These are phyloP conservation scores for Tricholoma bakamatsutake DNA, from an alignment of 768 basidiomycete species.

Conservation along the genomic window DNA sequence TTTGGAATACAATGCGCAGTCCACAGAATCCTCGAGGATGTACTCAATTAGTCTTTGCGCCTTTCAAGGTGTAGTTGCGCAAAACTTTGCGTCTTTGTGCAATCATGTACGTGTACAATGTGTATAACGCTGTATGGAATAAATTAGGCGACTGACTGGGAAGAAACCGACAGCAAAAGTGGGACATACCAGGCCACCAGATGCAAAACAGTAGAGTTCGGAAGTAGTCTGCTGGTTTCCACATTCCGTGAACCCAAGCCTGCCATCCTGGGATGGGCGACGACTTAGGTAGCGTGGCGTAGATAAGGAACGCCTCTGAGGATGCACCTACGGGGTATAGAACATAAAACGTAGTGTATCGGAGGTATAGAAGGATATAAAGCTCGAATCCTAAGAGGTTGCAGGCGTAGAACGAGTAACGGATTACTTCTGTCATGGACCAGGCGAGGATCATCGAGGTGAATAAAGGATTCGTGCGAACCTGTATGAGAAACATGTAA, in stretches of 20 bases:
- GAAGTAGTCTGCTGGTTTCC: conserved; percentile 52
- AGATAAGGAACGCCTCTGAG: conserved; percentile 84
- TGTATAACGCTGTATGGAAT: conserved; percentile 35
- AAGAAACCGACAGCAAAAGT: background rate
- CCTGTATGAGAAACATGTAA: conserved; percentile 27
- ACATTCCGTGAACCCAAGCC: conserved; percentile 35
- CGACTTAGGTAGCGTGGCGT: conserved; percentile 61
- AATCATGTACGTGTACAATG: conserved; percentile 52
- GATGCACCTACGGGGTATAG: conserved; percentile 92
- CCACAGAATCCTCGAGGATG: background rate
- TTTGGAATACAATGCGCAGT: conserved; percentile 1
- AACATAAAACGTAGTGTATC: conserved; percentile 91
- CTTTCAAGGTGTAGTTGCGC: conserved; percentile 13
- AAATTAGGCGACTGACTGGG: background rate
- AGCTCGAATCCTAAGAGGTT: conserved; percentile 52
- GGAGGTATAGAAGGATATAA: conserved; percentile 54
- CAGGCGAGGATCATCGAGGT: conserved; percentile 91
- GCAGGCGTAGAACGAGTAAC: conserved; percentile 83
- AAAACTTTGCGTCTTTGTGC: conserved; percentile 42
- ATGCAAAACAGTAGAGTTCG: conserved; percentile 58
- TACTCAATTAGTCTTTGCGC: conserved; percentile 5
- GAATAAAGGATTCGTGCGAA: conserved; percentile 73
- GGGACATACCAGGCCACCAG: conserved; percentile 81
- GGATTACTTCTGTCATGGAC: conserved; percentile 87
- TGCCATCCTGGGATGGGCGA: conserved; percentile 38